phyloP scores from a whole-genome alignment of 1,284 basidiomycete species.

The Rhizoctonia solani region DNA sequence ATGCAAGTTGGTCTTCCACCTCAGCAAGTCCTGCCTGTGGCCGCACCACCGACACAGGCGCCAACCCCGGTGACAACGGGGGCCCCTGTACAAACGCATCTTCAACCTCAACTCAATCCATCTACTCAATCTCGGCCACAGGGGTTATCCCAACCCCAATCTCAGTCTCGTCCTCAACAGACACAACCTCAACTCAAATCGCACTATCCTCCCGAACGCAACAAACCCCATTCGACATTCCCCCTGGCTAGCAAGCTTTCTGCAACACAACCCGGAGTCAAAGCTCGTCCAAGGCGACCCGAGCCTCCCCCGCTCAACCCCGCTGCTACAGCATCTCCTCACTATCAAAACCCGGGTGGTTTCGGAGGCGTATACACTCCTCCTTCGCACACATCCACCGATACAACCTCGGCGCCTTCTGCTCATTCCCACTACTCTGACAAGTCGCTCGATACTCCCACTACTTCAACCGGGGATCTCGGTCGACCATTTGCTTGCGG shows the following conservation, averaged over 20 bases:
- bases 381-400: neutral
- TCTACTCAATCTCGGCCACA: neutral
- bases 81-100: neutral
- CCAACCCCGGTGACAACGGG: neutral
- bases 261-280: neutral
- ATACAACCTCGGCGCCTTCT: neutral
- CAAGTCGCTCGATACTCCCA: neutral
- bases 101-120: neutral
- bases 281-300: neutral
- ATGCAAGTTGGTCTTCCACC: no score
- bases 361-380: constrained; percentile 22
- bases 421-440: neutral
- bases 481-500: constrained; percentile 26
- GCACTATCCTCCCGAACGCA: neutral
- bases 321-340: constrained; percentile 3
- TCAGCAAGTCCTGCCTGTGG: neutral
- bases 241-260: neutral
- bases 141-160: neutral
- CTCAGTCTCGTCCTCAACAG: neutral
- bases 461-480: neutral
- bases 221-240: neutral
- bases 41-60: neutral
- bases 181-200: neutral
- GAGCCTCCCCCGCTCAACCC: constrained; percentile 27
- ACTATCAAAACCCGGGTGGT: constrained; percentile 29